These are phyloP conservation scores for Sporisorium scitamineum DNA, from an alignment of 1,284 basidiomycete genomes.

Conservation along the genomic window DNA sequence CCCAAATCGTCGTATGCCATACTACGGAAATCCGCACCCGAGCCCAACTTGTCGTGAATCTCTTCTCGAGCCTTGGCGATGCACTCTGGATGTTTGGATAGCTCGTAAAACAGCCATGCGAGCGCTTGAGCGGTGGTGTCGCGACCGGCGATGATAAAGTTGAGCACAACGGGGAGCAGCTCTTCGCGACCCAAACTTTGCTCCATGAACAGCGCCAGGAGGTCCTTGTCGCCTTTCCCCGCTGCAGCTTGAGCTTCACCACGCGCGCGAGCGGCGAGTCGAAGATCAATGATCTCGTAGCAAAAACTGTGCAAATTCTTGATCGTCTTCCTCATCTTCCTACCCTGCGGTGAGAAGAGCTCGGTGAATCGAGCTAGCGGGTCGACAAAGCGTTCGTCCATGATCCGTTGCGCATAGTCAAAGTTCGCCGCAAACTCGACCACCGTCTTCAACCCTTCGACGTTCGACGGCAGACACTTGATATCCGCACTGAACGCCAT, in stretches of 20 bases:
- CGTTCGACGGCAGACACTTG: constrained; percentile 45
- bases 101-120: constrained; percentile 57
- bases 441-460: constrained; percentile 47
- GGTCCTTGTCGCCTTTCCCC: constrained; percentile 55
- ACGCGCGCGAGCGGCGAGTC: constrained; percentile 33
- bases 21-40: constrained; percentile 17
- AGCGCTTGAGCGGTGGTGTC: constrained; percentile 62
- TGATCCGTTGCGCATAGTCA: constrained; percentile 64
- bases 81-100: constrained; percentile 43
- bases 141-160: constrained; percentile 58
- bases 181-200: constrained; percentile 65
- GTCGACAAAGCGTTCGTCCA: constrained; percentile 56
- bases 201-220: constrained; percentile 71
- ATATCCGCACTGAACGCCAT: constrained; percentile 57
- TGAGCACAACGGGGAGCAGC: constrained; percentile 62
- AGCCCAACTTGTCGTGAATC: constrained; percentile 49
- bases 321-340: constrained; percentile 48
- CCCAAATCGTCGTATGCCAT: constrained; percentile 58
- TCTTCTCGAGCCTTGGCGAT: constrained; percentile 44
- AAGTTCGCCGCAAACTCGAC: constrained; percentile 67
- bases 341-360: constrained; percentile 35
- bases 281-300: constrained; percentile 53
- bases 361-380: constrained; percentile 55
- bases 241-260: constrained; percentile 41
- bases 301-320: constrained; percentile 45